Conservation (phyloP, 2,329 filamentous ascomycete species). For the Aureobasidium subglaciale region DNA sequence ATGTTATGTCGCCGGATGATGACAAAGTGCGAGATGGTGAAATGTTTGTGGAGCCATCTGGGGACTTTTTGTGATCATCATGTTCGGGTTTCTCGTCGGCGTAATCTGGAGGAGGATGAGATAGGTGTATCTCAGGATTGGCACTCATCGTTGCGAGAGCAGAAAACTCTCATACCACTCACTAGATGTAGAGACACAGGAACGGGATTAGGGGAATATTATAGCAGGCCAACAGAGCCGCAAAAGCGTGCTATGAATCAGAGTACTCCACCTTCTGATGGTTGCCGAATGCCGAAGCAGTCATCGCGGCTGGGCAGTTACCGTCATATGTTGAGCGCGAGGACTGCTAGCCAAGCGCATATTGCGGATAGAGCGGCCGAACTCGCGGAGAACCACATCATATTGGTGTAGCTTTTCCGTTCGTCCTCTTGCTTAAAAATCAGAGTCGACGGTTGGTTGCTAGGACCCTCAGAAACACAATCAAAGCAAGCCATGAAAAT, state of each 20-base stretch:
- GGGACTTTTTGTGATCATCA: conserved; percentile 23
- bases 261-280: not conserved
- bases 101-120: not conserved
- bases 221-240: not conserved
- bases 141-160: conserved; percentile 4
- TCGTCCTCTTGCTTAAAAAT: not conserved
- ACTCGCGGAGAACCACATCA: not conserved
- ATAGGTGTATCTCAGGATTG: conserved; percentile 9
- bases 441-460: not conserved
- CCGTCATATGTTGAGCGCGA: no score
- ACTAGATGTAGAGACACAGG: not conserved
- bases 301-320: no score
- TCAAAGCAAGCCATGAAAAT: not conserved
- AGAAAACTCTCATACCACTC: not conserved
- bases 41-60: not conserved
- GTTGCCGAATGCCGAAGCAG: conserved; percentile 8
- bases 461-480: not conserved
- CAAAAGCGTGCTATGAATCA: not conserved
- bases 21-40: conserved; percentile 2
- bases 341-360: no score
- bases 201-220: not conserved
- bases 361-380: conserved; percentile 3
- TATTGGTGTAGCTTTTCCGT: not conserved
- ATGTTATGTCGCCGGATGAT: conserved; percentile 35
- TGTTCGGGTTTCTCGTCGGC: conserved; percentile 1